These are phyloP conservation scores for Pseudoneurospora amorphoporcata DNA, from an alignment of 495 filamentous ascomycete genomes.

Conservation along the genomic window DNA sequence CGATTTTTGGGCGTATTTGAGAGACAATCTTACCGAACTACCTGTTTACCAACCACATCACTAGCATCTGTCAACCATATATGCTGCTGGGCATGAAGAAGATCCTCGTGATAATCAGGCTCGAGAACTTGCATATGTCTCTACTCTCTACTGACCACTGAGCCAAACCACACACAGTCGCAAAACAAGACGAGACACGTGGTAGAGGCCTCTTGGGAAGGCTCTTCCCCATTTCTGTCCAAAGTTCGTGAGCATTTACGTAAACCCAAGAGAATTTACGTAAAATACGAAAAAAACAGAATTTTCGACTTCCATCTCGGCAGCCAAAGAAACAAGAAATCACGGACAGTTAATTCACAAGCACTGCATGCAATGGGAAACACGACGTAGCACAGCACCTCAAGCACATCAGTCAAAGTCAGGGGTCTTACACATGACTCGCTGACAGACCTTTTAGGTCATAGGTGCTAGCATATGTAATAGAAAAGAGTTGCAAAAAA, in stretches of 20 bases:
- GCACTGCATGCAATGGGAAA: no score
- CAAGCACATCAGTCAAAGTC: no score
- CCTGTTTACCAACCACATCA: neutral
- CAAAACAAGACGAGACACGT: neutral
- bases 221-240: neutral
- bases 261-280: neutral
- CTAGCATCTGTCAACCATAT: neutral
- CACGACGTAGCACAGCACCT: no score
- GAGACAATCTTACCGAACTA: neutral
- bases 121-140: no score
- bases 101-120: no score
- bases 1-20: neutral
- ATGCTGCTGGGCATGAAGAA: neutral
- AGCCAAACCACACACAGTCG: neutral
- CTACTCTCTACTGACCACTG: no score
- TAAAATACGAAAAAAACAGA: neutral
- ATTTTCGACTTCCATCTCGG: neutral
- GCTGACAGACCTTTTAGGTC: no score
- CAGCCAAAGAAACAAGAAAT: neutral
- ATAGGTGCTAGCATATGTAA: no score
- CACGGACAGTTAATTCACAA: no score
- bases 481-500: neutral
- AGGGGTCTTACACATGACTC: neutral
- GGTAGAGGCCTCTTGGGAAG: neutral
- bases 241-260: neutral